Percentiles rank a stretch among this genome's conserved stretches.
Evolutionary conservation across 2,329 filamentous ascomycete species (phyloP).

Genomic region (Fusarium cicatricum): DNA sequence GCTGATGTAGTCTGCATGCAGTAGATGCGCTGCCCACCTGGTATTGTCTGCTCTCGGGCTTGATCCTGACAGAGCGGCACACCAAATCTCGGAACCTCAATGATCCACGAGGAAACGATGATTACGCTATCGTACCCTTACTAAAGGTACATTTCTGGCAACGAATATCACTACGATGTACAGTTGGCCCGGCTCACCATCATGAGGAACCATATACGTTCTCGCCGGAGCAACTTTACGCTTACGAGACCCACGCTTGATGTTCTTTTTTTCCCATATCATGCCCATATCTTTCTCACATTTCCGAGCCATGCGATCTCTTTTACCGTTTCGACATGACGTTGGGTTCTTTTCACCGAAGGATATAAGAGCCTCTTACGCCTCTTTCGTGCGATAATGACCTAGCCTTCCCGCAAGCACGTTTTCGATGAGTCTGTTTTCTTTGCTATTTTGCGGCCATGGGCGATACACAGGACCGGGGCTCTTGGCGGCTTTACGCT

Average conservation of each 20-base stretch:
- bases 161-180: not conserved
- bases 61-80: not conserved
- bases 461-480: constrained; percentile 4
- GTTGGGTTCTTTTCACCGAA: constrained; percentile 18
- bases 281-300: constrained; percentile 20
- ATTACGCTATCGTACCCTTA: constrained; percentile 7
- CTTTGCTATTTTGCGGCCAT: constrained; percentile 18
- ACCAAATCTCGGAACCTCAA: too few species aligned
- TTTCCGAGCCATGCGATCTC: constrained; percentile 5
- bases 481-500: constrained; percentile 13
- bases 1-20: constrained; percentile 61
- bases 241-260: not conserved
- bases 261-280: constrained; percentile 16
- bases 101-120: constrained; percentile 3
- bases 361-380: constrained; percentile 11
- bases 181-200: not conserved
- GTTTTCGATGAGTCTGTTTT: constrained; percentile 7
- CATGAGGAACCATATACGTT: constrained; percentile 6
- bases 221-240: constrained; percentile 3
- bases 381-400: constrained; percentile 24
- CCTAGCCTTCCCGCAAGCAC: not conserved
- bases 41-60: not conserved
- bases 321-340: constrained; percentile 4
- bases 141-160: constrained; percentile 13
- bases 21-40: constrained; percentile 35